Conservation (phyloP, 306 rosid genomes). For the Malus sieversii region DNA sequence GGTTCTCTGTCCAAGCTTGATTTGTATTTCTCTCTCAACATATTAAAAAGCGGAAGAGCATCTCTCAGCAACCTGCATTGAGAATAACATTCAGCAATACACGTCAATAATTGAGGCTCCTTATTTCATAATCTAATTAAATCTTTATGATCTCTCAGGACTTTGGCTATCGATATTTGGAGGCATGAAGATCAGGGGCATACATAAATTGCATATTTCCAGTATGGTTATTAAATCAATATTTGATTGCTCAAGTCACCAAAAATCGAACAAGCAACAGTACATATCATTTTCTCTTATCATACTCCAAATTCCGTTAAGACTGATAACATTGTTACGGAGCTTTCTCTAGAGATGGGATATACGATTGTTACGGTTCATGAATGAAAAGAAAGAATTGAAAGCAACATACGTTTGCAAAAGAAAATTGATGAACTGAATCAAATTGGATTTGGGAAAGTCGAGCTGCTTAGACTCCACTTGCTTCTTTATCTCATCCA, state of each 20-base stretch:
- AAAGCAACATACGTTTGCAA: slow-evolving; percentile 63
- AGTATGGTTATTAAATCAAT: neutral
- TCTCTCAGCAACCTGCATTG: slow-evolving; percentile 83
- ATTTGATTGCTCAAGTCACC: neutral
- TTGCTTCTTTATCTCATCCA: slow-evolving; percentile 75
- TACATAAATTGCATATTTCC: neutral
- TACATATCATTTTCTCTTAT: neutral
- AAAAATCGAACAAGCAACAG: neutral
- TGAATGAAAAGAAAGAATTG: neutral
- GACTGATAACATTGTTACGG: neutral
- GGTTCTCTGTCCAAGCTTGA: slow-evolving; percentile 74
- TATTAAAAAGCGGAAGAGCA: slow-evolving; percentile 81
- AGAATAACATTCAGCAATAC: neutral
- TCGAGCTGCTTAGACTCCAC: slow-evolving; percentile 37
- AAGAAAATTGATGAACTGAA: slow-evolving; percentile 65
- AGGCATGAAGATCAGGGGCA: neutral
- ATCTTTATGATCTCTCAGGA: neutral
- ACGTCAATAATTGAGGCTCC: neutral
- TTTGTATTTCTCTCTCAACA: slow-evolving; percentile 63
- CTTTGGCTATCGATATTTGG: neutral
- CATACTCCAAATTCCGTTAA: neutral
- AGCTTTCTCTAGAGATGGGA: neutral
- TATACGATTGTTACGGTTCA: neutral
- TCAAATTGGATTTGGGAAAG: slow-evolving; percentile 63
- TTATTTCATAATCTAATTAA: neutral